Evolutionary conservation across 2,329 filamentous ascomycete genomes (phyloP).

Genomic region (Exophiala aquamarina): DNA sequence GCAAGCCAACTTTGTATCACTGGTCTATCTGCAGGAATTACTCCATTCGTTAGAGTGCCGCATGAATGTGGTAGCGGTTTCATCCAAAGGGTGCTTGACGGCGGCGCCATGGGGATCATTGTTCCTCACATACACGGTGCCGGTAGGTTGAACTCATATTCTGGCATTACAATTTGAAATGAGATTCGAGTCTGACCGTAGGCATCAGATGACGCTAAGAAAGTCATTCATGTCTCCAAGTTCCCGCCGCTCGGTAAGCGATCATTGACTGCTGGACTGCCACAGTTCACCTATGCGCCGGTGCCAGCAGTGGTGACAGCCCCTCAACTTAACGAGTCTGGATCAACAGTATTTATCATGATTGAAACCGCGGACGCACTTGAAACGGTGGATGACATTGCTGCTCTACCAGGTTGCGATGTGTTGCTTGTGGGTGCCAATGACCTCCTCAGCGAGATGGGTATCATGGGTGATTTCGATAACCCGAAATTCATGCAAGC

Average conservation of each 20-base stretch:
- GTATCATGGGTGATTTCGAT: conserved; percentile 6
- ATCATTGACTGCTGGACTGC: not conserved
- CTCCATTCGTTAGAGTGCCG: conserved; percentile 11
- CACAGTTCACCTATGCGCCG: not conserved
- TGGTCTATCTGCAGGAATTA: conserved; percentile 27
- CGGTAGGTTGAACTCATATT: too few relatives aligned
- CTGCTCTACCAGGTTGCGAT: conserved; percentile 6
- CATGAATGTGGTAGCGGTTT: conserved; percentile 33
- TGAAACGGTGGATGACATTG: conserved; percentile 8
- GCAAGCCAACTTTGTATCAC: conserved; percentile 32
- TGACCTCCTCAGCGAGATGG: conserved; percentile 6
- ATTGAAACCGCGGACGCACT: conserved; percentile 9
- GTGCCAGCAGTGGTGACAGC: not conserved
- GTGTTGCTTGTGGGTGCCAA: conserved; percentile 7
- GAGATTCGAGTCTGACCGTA: too few relatives aligned
- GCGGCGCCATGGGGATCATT: conserved; percentile 10
- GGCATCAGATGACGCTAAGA: conserved; percentile 4
- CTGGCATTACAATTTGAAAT: too few relatives aligned
- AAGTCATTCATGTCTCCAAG: conserved; percentile 1
- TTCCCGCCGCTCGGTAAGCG: conserved; percentile 6
- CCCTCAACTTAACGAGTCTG: not conserved
- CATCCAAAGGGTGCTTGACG: conserved; percentile 10
- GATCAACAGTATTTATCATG: conserved; percentile 7
- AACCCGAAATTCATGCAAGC: conserved; percentile 2
- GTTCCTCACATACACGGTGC: conserved; percentile 7